phyloP scores from a whole-genome alignment of 257 asterid genomes.

The Ehretia macrophylla region DNA sequence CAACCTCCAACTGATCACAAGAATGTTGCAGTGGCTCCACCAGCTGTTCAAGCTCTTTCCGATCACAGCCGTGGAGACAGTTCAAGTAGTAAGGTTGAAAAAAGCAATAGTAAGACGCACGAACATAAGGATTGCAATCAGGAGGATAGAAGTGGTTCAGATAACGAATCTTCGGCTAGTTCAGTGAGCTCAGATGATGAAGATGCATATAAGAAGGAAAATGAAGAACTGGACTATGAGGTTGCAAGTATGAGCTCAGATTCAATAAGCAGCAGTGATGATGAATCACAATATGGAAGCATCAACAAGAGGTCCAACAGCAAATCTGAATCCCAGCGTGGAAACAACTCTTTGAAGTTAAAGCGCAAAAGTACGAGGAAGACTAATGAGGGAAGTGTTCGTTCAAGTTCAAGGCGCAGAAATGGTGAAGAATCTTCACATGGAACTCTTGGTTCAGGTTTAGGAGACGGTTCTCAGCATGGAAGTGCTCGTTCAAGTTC shows the following conservation, averaged over 20 bases:
- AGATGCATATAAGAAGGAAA: constrained; percentile 2
- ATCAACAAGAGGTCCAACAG: not conserved
- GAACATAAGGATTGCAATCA: constrained; percentile 18
- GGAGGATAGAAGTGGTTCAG: constrained; percentile 18
- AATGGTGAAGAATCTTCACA: constrained; percentile 9
- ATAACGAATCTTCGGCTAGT: constrained; percentile 17
- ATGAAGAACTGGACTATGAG: constrained; percentile 1
- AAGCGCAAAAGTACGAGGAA: constrained; percentile 11
- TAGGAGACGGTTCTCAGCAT: too few relatives aligned
- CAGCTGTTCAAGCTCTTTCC: too few relatives aligned
- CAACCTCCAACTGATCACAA: too few relatives aligned
- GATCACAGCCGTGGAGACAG: constrained; percentile 4
- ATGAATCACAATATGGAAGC: not conserved
- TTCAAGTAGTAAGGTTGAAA: constrained; percentile 18
- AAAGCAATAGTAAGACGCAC: not conserved
- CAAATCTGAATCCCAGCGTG: not conserved
- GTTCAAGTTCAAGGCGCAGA: constrained; percentile 7
- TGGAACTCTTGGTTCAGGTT: not conserved
- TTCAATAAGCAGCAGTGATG: constrained; percentile 2
- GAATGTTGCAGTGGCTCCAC: too few relatives aligned
- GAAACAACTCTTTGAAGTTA: not conserved
- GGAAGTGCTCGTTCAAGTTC: constrained; percentile 9
- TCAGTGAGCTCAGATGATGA: constrained; percentile 17
- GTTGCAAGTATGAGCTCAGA: not conserved
- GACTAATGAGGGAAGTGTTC: constrained; percentile 10